A percentile compares a stretch with the other conserved stretches of the same genome.
Evolutionary conservation across 2,329 filamentous ascomycete species (phyloP).

Genomic region (Sporothrix schenckii): DNA sequence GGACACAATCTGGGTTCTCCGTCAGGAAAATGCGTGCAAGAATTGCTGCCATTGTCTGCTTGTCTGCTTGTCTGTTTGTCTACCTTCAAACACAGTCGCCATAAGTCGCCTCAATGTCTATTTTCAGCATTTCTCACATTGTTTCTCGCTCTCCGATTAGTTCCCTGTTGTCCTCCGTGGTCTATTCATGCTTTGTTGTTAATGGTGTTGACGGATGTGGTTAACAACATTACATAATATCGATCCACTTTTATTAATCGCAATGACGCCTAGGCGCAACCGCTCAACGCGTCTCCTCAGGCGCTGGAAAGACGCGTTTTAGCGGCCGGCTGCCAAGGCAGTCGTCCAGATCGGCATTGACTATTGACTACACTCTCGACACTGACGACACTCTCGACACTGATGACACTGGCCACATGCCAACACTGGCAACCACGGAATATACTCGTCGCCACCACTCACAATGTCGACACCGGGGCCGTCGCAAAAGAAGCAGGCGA

Average conservation of each 20-base stretch:
- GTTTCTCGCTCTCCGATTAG: too few relatives aligned
- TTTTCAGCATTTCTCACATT: too few relatives aligned
- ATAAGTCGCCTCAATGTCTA: too few relatives aligned
- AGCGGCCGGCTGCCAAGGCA: background rate
- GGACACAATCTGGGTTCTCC: too few relatives aligned
- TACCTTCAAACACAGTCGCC: too few relatives aligned
- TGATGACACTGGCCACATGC: background rate
- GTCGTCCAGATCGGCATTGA: too few relatives aligned
- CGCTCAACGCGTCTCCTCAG: slow-evolving; percentile 16
- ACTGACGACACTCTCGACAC: background rate
- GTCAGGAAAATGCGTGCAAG: too few relatives aligned
- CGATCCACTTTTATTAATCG: background rate
- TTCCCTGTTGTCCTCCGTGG: background rate
- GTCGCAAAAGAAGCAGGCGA: slow-evolving; percentile 69
- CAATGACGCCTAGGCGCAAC: background rate
- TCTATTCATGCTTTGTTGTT: background rate
- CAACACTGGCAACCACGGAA: background rate
- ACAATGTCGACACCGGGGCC: slow-evolving; percentile 43
- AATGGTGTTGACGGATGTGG: background rate
- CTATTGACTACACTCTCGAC: too few relatives aligned
- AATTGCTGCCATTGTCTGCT: background rate
- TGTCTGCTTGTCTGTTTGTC: background rate
- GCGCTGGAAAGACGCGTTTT: slow-evolving; percentile 12
- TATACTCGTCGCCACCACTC: background rate
- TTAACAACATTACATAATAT: background rate